Conservation (phyloP, 2,329 filamentous ascomycete genomes). For the Pseudogymnoascus sp. region DNA sequence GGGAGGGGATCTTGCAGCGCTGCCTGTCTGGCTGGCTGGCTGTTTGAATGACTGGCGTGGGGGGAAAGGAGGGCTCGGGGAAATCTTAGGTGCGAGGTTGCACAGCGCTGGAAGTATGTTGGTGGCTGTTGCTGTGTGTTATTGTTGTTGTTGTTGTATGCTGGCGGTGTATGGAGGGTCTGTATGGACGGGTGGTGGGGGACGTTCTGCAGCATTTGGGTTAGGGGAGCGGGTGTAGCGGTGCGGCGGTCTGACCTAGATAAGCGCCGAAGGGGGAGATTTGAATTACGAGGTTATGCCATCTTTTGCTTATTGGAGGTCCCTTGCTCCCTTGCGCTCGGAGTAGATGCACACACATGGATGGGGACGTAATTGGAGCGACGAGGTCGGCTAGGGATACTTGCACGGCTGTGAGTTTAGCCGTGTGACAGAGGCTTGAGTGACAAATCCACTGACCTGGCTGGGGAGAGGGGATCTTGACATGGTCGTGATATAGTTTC, state of each 20-base stretch:
- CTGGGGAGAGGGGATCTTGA: background rate
- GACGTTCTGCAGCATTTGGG: background rate
- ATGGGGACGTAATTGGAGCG: background rate
- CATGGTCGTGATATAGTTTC: background rate
- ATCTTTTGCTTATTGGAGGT: background rate
- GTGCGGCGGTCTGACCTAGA: background rate
- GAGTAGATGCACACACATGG: background rate
- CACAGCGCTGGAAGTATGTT: background rate
- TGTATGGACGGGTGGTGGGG: background rate
- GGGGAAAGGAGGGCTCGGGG: background rate
- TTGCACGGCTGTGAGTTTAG: slow-evolving; percentile 1
- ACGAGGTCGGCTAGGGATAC: background rate
- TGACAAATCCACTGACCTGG: slow-evolving; percentile 3
- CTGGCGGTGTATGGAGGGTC: background rate
- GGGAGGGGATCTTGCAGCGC: background rate
- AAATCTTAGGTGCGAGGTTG: background rate
- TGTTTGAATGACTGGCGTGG: background rate
- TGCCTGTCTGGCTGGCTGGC: background rate
- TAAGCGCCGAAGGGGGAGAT: slow-evolving; percentile 1
- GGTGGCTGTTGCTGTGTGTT: background rate
- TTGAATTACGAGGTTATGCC: background rate
- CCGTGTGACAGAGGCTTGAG: background rate
- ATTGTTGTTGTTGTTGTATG: background rate
- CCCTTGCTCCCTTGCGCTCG: background rate
- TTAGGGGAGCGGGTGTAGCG: background rate